These are phyloP conservation scores for Rutstroemia sp. DNA, from an alignment of 2,329 filamentous ascomycete genomes.

Conservation along the genomic window DNA sequence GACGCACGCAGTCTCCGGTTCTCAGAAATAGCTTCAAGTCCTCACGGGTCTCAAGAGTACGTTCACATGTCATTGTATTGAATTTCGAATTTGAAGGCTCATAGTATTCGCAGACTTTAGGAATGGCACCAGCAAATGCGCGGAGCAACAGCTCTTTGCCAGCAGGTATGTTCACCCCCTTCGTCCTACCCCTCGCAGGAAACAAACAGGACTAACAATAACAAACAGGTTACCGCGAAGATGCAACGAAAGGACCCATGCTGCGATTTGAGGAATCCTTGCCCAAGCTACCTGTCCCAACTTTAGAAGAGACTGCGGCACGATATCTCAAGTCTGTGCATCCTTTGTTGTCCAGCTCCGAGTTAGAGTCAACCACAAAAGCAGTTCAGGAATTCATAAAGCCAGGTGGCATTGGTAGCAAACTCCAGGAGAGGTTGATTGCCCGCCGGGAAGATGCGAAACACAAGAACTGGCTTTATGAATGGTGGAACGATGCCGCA, in stretches of 20 bases:
- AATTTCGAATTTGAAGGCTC: slow-evolving; percentile 6
- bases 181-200: slow-evolving; percentile 1
- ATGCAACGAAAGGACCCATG: slow-evolving; percentile 72
- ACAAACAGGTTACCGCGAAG: slow-evolving; percentile 65
- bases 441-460: slow-evolving; percentile 73
- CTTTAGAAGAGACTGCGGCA: slow-evolving; percentile 72
- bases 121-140: slow-evolving; percentile 46
- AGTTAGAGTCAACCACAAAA: slow-evolving; percentile 67
- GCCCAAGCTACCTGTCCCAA: slow-evolving; percentile 69
- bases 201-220: slow-evolving; percentile 7
- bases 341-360: slow-evolving; percentile 60
- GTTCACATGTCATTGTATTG: not conserved
- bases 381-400: slow-evolving; percentile 84
- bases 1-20: slow-evolving; percentile 26
- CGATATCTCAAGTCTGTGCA: slow-evolving; percentile 76
- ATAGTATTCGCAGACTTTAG: slow-evolving; percentile 19
- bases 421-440: slow-evolving; percentile 80
- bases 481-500: slow-evolving; percentile 97
- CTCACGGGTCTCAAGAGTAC: slow-evolving; percentile 23
- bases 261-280: slow-evolving; percentile 82
- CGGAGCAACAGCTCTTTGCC: slow-evolving; percentile 53
- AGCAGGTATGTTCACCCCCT: slow-evolving; percentile 34
- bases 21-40: slow-evolving; percentile 26
- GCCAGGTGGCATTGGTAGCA: slow-evolving; percentile 75
- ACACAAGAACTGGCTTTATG: slow-evolving; percentile 86